Conservation (phyloP, 176 grass and related monocot species). For the Cenchrus fungigraminus region DNA sequence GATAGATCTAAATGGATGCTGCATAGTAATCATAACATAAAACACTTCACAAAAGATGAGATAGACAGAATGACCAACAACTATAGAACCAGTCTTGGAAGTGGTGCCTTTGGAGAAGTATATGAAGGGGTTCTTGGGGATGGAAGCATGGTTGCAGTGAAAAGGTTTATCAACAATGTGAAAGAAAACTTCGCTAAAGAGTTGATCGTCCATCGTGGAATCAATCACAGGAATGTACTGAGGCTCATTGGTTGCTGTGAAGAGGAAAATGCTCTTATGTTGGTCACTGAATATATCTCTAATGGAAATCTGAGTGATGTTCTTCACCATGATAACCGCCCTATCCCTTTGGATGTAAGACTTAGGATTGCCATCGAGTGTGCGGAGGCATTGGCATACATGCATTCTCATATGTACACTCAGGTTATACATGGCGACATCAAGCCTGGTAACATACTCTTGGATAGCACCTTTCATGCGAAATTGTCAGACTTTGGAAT, state of each 20-base stretch:
- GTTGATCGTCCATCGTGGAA: conserved; percentile 17
- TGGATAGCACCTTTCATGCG: neutral
- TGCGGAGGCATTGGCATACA: conserved; percentile 21
- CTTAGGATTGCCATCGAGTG: conserved; percentile 9
- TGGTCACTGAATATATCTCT: conserved; percentile 23
- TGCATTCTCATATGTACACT: conserved; percentile 40
- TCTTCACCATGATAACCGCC: neutral
- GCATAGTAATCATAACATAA: neutral
- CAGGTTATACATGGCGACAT: conserved; percentile 34
- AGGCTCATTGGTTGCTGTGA: conserved; percentile 20
- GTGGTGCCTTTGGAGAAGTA: conserved; percentile 20
- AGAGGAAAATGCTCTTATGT: neutral
- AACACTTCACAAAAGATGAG: neutral
- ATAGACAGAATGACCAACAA: conserved; percentile 16
- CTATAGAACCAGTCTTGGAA: neutral
- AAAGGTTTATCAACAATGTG: neutral
- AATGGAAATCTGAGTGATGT: conserved; percentile 11
- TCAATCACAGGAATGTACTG: conserved; percentile 30
- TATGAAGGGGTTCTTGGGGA: conserved; percentile 10
- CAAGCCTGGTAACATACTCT: conserved; percentile 34
- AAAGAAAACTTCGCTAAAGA: conserved; percentile 29
- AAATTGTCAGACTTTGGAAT: conserved; percentile 32
- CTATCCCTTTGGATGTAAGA: neutral
- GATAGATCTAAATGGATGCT: neutral
- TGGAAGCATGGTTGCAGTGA: conserved; percentile 23